phyloP scores from a whole-genome alignment of 2,329 filamentous ascomycete genomes.

The Cordyceps cicadae region DNA sequence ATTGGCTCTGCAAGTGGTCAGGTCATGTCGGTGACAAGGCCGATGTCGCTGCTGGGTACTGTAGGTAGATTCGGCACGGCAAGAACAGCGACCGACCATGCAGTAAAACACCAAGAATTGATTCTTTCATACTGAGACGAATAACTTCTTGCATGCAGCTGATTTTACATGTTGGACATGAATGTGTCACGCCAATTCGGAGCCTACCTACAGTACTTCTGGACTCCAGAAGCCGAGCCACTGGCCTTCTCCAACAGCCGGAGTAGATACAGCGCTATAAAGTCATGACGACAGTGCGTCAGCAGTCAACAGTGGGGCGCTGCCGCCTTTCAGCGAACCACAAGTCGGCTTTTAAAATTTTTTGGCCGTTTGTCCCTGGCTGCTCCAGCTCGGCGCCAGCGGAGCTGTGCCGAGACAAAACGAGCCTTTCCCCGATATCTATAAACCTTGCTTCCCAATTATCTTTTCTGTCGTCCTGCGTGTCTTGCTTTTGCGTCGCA shows the following conservation, averaged over 20 bases:
- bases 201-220: background rate
- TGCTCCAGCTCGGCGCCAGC: slow-evolving; percentile 4
- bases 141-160: no score
- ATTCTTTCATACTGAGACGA: no score
- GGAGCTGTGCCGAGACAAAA: slow-evolving; percentile 7
- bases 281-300: slow-evolving; percentile 6
- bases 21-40: background rate
- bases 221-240: no score
- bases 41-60: background rate
- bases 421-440: background rate
- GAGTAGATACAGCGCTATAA: background rate
- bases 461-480: background rate
- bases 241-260: background rate
- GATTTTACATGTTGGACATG: background rate
- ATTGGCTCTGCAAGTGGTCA: no score
- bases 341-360: background rate
- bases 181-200: background rate
- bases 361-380: background rate
- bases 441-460: background rate
- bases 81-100: background rate
- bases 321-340: background rate
- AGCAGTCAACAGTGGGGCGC: background rate
- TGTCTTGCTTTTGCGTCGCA: background rate
- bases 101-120: background rate
- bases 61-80: background rate